Conservation (phyloP, 2,329 filamentous ascomycete genomes). For the Penicillium expansum region DNA sequence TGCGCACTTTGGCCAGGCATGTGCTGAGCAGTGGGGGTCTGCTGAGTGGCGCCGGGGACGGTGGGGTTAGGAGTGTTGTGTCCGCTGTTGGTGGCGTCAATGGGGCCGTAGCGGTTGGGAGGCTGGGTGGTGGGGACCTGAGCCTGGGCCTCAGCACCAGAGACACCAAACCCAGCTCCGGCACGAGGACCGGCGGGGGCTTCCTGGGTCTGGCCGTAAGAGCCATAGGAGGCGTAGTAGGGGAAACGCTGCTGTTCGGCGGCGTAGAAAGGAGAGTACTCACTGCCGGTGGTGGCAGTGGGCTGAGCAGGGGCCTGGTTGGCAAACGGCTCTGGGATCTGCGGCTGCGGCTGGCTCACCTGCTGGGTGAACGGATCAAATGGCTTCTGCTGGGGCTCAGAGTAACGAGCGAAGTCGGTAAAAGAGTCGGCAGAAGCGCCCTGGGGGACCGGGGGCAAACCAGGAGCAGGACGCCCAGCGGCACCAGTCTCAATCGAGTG, state of each 20-base stretch:
- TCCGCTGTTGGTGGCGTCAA: conserved; percentile 78
- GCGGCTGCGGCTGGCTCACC: conserved; percentile 59
- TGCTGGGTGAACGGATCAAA: conserved; percentile 86
- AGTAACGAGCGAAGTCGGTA: conserved; percentile 55
- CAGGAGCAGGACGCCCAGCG: conserved; percentile 60
- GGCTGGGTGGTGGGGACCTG: conserved; percentile 65
- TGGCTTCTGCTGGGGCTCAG: conserved; percentile 65
- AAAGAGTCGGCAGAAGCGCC: conserved; percentile 50
- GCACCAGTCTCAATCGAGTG: conserved; percentile 37
- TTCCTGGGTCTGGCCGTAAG: conserved; percentile 69
- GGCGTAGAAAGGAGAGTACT: conserved; percentile 84
- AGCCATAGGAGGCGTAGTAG: conserved; percentile 67
- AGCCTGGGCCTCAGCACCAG: conserved; percentile 59
- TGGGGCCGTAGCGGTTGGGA: conserved; percentile 67
- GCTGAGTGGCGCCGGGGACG: conserved; percentile 53
- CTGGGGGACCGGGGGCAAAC: conserved; percentile 59
- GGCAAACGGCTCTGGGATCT: conserved; percentile 58
- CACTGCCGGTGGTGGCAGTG: conserved; percentile 58
- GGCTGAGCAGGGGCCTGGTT: conserved; percentile 59
- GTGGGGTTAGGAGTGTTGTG: conserved; percentile 87
- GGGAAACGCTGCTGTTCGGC: conserved; percentile 69
- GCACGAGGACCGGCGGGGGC: conserved; percentile 68
- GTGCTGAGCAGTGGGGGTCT: conserved; percentile 54
- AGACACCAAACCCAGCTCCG: conserved; percentile 70
- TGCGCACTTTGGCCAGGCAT: conserved; percentile 50